A percentile compares a stretch with the other conserved stretches of the same genome.
Evolutionary conservation across 2,329 filamentous ascomycete species (phyloP).

Genomic region (Calonectria leucothoes): DNA sequence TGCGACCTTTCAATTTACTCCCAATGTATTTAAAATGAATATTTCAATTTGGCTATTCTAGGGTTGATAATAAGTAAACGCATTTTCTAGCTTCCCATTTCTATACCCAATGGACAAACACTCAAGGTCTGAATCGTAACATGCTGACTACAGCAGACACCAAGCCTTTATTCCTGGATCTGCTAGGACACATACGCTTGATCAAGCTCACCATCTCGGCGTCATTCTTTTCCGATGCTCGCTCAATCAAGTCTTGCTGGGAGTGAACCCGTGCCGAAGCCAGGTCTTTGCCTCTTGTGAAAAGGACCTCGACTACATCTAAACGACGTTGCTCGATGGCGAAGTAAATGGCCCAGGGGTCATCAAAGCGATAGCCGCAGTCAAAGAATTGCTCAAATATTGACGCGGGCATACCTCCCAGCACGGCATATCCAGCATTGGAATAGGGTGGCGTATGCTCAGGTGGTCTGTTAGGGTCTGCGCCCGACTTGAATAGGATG

Average conservation of each 20-base stretch:
- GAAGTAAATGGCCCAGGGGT: neutral
- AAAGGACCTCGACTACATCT: neutral
- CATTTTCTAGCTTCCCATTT: neutral
- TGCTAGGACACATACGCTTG: neutral
- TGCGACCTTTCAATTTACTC: too few species aligned
- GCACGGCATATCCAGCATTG: neutral
- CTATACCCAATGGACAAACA: too few species aligned
- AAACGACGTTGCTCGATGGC: neutral
- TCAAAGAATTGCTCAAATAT: neutral
- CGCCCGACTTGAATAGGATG: neutral
- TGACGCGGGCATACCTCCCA: neutral
- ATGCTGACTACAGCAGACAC: neutral
- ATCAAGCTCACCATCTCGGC: neutral
- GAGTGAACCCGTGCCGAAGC: neutral
- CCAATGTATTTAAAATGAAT: too few species aligned
- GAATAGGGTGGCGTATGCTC: conserved; percentile 3
- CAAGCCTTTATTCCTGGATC: neutral
- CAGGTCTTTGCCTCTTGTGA: neutral
- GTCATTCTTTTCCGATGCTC: neutral
- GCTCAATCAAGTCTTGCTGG: neutral
- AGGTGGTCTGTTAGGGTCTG: neutral
- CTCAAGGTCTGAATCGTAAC: neutral
- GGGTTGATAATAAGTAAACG: too few species aligned
- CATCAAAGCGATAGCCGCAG: neutral
- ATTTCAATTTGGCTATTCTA: too few species aligned